Percentiles rank a stretch among this genome's conserved stretches.
These are phyloP conservation scores for Ustilago curta DNA, from an alignment of 1,284 basidiomycete species.

Conservation along the genomic window DNA sequence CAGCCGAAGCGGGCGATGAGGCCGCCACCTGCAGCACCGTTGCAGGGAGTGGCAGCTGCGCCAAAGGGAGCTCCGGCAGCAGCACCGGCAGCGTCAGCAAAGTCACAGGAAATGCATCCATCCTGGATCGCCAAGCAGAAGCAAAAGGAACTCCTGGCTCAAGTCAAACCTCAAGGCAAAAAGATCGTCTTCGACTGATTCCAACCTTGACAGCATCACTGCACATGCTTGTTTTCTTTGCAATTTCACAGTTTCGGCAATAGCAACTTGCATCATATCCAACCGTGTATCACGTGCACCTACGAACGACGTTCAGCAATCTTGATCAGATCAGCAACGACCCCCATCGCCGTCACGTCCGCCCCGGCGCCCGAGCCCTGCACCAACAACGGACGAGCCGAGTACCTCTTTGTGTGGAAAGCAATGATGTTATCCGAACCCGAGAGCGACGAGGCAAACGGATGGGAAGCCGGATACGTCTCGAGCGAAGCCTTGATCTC, in stretches of 20 bases:
- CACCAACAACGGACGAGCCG: slow-evolving; percentile 79
- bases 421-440: slow-evolving; percentile 98
- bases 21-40: not conserved
- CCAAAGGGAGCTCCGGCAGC: not conserved
- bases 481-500: slow-evolving; percentile 87
- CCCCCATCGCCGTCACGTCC: slow-evolving; percentile 97
- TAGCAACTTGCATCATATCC: too few species aligned
- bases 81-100: slow-evolving; percentile 6
- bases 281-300: too few species aligned
- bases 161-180: slow-evolving; percentile 54
- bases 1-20: slow-evolving; percentile 21
- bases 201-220: not conserved
- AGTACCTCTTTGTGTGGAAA: slow-evolving; percentile 89
- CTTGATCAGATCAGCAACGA: slow-evolving; percentile 78
- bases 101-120: slow-evolving; percentile 56
- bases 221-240: not conserved
- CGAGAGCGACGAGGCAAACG: slow-evolving; percentile 92
- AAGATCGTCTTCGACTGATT: slow-evolving; percentile 60
- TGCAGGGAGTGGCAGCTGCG: not conserved
- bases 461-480: slow-evolving; percentile 88
- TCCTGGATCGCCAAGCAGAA: slow-evolving; percentile 65
- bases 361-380: slow-evolving; percentile 97
- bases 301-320: slow-evolving; percentile 68
- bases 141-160: slow-evolving; percentile 57
- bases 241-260: too few species aligned